phyloP scores from a whole-genome alignment of 179 eudicot genomes.

The Amaranthus tricolor region DNA sequence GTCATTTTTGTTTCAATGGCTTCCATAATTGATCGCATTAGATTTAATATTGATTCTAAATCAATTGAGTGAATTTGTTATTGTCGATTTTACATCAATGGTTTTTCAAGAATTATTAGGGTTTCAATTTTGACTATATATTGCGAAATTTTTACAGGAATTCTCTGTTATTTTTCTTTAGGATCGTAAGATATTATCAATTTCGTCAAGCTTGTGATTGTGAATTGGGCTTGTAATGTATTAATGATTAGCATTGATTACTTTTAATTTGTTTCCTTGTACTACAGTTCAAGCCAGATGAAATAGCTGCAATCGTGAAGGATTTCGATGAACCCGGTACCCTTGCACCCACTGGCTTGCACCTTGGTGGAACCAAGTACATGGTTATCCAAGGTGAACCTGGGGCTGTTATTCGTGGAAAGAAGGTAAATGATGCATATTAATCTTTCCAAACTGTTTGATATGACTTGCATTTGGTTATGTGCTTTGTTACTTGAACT shows the following conservation, averaged over 20 bases:
- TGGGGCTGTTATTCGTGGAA: constrained; percentile 40
- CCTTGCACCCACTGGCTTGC: constrained; percentile 40
- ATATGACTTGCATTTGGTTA: neutral
- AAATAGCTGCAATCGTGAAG: constrained; percentile 27
- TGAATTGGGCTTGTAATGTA: neutral
- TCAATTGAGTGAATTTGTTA: neutral
- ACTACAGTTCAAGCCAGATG: constrained; percentile 28
- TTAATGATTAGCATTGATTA: neutral
- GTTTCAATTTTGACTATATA: too few species aligned
- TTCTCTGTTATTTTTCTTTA: too few species aligned
- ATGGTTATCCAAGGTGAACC: constrained; percentile 43
- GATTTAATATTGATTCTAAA: neutral
- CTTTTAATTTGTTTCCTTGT: constrained; percentile 4
- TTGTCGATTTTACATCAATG: neutral
- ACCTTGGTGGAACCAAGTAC: constrained; percentile 37
- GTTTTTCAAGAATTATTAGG: too few species aligned
- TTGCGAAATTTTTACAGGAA: too few species aligned
- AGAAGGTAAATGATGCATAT: constrained; percentile 28
- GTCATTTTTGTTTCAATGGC: constrained; percentile 4
- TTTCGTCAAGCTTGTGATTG: too few species aligned
- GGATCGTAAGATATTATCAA: too few species aligned
- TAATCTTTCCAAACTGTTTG: neutral
- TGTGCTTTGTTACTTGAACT: neutral
- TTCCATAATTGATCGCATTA: neutral
- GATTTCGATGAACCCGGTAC: constrained; percentile 34